phyloP scores from a whole-genome alignment of 2,329 filamentous ascomycete genomes.

The Penicillium sp. region DNA sequence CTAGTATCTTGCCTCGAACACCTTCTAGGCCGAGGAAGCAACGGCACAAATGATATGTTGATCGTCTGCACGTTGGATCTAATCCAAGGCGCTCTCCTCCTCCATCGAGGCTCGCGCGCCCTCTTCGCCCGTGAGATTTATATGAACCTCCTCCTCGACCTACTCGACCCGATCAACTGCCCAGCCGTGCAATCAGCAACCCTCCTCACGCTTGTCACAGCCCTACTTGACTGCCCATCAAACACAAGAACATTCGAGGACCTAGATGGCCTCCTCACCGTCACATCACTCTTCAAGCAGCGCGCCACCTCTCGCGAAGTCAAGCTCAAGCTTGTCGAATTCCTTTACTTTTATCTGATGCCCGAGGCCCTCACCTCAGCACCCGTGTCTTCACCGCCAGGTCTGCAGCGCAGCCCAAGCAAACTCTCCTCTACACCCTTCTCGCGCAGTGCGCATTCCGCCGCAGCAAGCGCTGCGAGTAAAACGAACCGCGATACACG shows the following conservation, averaged over 20 bases:
- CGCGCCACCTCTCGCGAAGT: constrained; percentile 81
- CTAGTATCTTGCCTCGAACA: constrained; percentile 83
- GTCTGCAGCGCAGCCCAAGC: constrained; percentile 66
- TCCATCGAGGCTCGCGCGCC: constrained; percentile 85
- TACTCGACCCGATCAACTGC: constrained; percentile 88
- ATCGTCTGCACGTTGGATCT: constrained; percentile 86
- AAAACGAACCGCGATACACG: constrained; percentile 49
- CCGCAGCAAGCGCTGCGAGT: constrained; percentile 22
- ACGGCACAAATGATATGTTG: constrained; percentile 80
- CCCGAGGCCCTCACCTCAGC: constrained; percentile 65
- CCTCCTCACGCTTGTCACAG: constrained; percentile 83
- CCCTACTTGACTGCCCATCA: constrained; percentile 77
- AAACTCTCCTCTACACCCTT: constrained; percentile 63
- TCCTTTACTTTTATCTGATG: constrained; percentile 98
- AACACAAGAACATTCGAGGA: constrained; percentile 92
- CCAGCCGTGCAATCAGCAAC: constrained; percentile 88
- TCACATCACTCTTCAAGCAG: constrained; percentile 90
- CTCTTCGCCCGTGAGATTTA: constrained; percentile 86
- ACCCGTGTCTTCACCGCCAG: constrained; percentile 41
- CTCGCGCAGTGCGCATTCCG: constrained; percentile 38
- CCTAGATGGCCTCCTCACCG: constrained; percentile 84
- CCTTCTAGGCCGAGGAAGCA: constrained; percentile 75
- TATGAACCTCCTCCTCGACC: constrained; percentile 95
- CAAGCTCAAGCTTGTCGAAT: constrained; percentile 94
- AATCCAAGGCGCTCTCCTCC: constrained; percentile 79